Evolutionary conservation across 345 rosid genomes (phyloP).

Genomic region (Brassica nigra): DNA sequence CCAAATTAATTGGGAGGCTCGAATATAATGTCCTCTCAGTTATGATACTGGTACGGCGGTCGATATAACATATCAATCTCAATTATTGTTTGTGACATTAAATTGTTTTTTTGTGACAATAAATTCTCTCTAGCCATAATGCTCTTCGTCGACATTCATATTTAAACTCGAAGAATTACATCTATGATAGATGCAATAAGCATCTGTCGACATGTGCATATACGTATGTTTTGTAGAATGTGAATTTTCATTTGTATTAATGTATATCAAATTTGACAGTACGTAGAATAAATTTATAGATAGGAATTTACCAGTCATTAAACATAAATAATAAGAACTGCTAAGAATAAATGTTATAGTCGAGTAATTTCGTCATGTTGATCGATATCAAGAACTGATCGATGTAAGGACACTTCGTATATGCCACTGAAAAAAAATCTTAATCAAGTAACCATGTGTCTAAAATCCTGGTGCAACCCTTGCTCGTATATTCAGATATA

Average conservation of each 20-base stretch:
- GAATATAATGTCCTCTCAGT: constrained; percentile 13
- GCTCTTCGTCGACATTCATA: constrained; percentile 35
- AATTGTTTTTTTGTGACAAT: background rate
- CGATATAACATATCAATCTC: constrained; percentile 28
- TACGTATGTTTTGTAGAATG: background rate
- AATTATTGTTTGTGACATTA: constrained; percentile 25
- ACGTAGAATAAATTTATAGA: background rate
- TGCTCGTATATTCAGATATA: background rate
- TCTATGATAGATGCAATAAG: background rate
- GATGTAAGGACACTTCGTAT: no score
- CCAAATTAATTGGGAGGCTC: constrained; percentile 28
- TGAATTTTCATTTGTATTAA: background rate
- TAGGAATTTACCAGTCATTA: background rate
- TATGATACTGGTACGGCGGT: constrained; percentile 29
- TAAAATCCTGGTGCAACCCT: background rate
- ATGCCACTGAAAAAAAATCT: background rate
- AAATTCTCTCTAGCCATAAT: background rate
- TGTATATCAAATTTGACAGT: background rate
- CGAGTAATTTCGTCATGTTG: background rate
- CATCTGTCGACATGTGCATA: constrained; percentile 12
- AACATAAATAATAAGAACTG: background rate
- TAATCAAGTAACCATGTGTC: background rate
- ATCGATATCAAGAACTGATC: background rate
- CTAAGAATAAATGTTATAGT: background rate
- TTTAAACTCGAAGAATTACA: constrained; percentile 6